Conservation (phyloP, 805 yeast species). For the Yarrowia sp. region DNA sequence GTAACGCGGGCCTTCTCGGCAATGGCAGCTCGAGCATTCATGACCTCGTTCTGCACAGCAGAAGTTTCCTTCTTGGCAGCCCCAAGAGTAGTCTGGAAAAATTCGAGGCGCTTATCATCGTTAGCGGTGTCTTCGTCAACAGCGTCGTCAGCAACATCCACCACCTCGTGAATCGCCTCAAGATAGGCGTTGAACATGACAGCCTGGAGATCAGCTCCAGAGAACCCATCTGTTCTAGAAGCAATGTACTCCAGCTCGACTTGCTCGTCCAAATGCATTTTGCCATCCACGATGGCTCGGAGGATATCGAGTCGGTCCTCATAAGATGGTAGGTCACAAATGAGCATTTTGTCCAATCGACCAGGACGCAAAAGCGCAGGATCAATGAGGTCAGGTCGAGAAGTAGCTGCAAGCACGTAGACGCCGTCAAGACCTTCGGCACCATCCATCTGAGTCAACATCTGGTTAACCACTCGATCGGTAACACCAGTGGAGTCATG, state of each 20-base stretch:
- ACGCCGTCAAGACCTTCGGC: slow-evolving; percentile 98
- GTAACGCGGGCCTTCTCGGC: slow-evolving; percentile 29
- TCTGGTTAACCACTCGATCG: slow-evolving; percentile 94
- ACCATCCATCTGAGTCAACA: slow-evolving; percentile 98
- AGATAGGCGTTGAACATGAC: slow-evolving; percentile 86
- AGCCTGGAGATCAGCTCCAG: slow-evolving; percentile 96
- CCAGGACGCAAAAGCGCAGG: slow-evolving; percentile 95
- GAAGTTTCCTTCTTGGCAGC: slow-evolving; percentile 5
- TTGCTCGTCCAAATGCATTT: slow-evolving; percentile 56
- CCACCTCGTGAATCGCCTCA: slow-evolving; percentile 63
- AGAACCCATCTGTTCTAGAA: slow-evolving; percentile 63
- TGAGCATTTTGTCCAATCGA: slow-evolving; percentile 84
- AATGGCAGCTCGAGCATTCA: slow-evolving; percentile 22
- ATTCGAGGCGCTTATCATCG: slow-evolving; percentile 39
- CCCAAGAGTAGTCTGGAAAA: slow-evolving; percentile 8
- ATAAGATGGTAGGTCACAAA: slow-evolving; percentile 80
- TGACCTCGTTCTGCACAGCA: slow-evolving; percentile 1
- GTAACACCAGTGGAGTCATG: slow-evolving; percentile 98
- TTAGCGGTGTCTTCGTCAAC: slow-evolving; percentile 41
- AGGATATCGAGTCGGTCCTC: slow-evolving; percentile 75
- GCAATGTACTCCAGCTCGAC: slow-evolving; percentile 59
- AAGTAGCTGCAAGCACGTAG: slow-evolving; percentile 92
- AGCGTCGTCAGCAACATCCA: slow-evolving; percentile 38
- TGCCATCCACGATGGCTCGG: slow-evolving; percentile 46
- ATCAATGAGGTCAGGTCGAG: slow-evolving; percentile 93